A percentile compares a stretch with the other conserved stretches of the same genome.
phyloP scores from a whole-genome alignment of 106 monocot genomes.

The Acorus gramineus region DNA sequence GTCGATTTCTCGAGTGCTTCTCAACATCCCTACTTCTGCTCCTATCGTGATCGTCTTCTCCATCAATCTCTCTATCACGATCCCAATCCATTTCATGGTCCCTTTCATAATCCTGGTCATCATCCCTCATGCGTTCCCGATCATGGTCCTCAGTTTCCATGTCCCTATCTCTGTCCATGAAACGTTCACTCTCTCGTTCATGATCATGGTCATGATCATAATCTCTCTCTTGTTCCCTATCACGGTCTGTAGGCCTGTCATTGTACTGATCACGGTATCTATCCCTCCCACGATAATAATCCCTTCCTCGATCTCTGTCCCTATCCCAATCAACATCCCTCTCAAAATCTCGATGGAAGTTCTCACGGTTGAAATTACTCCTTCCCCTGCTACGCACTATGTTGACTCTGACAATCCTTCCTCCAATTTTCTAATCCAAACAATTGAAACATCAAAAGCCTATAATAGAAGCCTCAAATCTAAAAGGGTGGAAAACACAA shows the following conservation, averaged over 20 bases:
- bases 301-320: constrained; percentile 49
- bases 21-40: constrained; percentile 41
- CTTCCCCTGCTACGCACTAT: constrained; percentile 71
- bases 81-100: constrained; percentile 39
- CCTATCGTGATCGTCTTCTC: constrained; percentile 30
- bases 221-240: constrained; percentile 43
- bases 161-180: constrained; percentile 34
- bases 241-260: constrained; percentile 44
- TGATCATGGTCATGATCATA: constrained; percentile 34
- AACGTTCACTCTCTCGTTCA: constrained; percentile 38
- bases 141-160: constrained; percentile 22
- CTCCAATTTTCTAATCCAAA: constrained; percentile 62
- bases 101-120: constrained; percentile 45
- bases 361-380: constrained; percentile 49
- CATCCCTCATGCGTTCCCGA: constrained; percentile 18
- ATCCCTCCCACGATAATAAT: constrained; percentile 42
- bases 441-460: not conserved
- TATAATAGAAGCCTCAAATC: not conserved
- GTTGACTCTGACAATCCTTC: constrained; percentile 72
- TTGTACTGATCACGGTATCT: constrained; percentile 36
- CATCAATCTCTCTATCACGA: constrained; percentile 39
- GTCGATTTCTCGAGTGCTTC: constrained; percentile 31
- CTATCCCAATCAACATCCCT: constrained; percentile 47
- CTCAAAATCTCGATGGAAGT: constrained; percentile 33
- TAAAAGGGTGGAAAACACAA: constrained; percentile 2